Evolutionary conservation across 371 early-diverging fungal genomes (phyloP).

Genomic region (Globomyces sp.): DNA sequence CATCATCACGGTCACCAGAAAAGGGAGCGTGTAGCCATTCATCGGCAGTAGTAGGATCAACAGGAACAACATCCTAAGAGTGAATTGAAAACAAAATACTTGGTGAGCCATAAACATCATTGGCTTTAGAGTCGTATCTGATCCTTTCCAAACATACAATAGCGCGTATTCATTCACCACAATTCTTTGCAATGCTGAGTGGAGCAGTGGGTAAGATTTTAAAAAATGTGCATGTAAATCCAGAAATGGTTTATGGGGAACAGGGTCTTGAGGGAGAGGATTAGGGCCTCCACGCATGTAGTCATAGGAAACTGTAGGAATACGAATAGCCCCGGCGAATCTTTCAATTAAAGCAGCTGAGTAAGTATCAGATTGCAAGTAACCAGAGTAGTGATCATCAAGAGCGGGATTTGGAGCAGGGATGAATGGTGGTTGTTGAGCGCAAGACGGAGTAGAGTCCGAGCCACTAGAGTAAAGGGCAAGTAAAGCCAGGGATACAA

Average conservation of each 20-base stretch:
- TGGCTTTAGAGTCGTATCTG: constrained; percentile 7
- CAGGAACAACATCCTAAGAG: constrained; percentile 36
- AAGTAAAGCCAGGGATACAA: too few species aligned
- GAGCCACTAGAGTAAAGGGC: too few species aligned
- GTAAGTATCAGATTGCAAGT: constrained; percentile 4
- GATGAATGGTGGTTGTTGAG: constrained; percentile 8
- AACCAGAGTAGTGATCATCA: constrained; percentile 7
- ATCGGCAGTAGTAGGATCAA: constrained; percentile 18
- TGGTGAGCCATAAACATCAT: constrained; percentile 32
- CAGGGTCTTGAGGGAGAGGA: neutral
- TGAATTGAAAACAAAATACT: too few species aligned
- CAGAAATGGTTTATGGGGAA: constrained; percentile 2
- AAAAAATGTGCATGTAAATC: constrained; percentile 1
- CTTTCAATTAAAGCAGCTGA: neutral
- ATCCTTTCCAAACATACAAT: constrained; percentile 36
- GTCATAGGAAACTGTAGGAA: constrained; percentile 26
- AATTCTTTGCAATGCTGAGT: constrained; percentile 19
- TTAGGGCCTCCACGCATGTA: neutral
- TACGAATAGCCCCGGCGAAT: constrained; percentile 22
- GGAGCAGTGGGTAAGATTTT: constrained; percentile 13
- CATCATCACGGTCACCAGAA: constrained; percentile 29
- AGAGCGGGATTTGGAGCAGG: neutral
- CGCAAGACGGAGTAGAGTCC: neutral
- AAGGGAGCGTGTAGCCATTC: constrained; percentile 37
- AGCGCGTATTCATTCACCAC: constrained; percentile 31